Percentiles rank a stretch among this genome's conserved stretches.
Conservation (phyloP, 177 flowering plant species). For the Vitis hybrid region DNA sequence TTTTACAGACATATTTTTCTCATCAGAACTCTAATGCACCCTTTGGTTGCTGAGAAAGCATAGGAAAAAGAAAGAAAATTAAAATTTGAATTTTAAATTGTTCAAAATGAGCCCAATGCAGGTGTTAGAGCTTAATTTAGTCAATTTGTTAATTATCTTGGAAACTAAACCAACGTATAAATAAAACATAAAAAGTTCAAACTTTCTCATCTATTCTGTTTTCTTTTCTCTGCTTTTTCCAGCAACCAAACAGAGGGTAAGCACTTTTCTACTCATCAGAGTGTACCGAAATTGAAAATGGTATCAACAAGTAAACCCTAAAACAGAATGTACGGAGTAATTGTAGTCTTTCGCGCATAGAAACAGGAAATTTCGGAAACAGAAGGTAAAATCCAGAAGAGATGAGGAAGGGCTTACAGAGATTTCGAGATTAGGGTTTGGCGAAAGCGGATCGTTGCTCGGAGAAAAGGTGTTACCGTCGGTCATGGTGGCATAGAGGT, state of each 20-base stretch:
- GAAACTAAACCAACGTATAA: too few species aligned
- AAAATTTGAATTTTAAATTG: too few species aligned
- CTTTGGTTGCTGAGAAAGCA: too few species aligned
- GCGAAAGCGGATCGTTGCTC: conserved; percentile 24
- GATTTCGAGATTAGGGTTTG: conserved; percentile 23
- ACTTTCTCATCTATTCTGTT: too few species aligned
- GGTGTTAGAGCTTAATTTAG: too few species aligned
- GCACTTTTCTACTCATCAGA: neutral
- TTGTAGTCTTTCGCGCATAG: conserved; percentile 6
- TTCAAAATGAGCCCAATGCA: too few species aligned
- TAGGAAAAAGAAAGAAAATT: too few species aligned
- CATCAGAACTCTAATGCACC: too few species aligned
- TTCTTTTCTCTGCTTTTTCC: neutral
- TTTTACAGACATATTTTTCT: too few species aligned
- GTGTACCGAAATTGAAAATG: neutral
- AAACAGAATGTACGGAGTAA: neutral
- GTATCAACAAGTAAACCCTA: neutral
- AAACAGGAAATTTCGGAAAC: neutral
- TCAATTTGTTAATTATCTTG: too few species aligned
- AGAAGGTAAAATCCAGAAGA: too few species aligned
- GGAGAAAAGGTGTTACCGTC: conserved; percentile 29
- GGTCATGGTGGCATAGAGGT: conserved; percentile 24
- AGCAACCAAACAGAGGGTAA: neutral
- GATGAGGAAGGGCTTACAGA: conserved; percentile 14
- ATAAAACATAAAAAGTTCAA: too few species aligned